Conservation (phyloP, 345 rosid genomes). For the Eutrema heterophyllum region DNA sequence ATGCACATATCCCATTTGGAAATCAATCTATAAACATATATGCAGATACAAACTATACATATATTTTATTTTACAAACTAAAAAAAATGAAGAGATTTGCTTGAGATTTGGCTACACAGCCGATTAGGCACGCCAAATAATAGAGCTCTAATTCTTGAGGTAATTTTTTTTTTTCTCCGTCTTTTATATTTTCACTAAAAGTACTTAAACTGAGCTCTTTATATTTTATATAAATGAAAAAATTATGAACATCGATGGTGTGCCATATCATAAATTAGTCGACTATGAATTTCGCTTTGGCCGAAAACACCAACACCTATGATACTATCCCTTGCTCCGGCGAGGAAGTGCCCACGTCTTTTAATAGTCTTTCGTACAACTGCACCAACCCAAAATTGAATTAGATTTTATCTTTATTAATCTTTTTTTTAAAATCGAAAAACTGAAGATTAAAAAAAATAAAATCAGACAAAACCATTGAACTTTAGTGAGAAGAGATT, state of each 20-base stretch:
- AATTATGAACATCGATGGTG: conserved; percentile 8
- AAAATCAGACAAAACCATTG: not conserved
- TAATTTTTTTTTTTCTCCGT: not conserved
- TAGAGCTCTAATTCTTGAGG: not conserved
- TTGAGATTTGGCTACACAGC: not conserved
- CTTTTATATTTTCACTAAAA: conserved; percentile 1
- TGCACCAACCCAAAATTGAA: conserved; percentile 35
- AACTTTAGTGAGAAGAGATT: not conserved
- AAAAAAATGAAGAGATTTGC: conserved; percentile 1
- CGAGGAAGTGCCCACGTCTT: conserved; percentile 53
- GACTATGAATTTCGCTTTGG: not conserved
- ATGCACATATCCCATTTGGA: not conserved
- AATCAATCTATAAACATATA: not conserved
- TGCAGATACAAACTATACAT: not conserved
- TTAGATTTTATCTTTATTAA: not conserved
- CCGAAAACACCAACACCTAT: conserved; percentile 16
- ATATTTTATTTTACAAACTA: not conserved
- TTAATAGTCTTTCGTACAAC: conserved; percentile 69
- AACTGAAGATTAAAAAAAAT: not conserved
- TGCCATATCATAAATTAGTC: not conserved
- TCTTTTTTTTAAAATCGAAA: not conserved
- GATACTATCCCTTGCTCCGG: conserved; percentile 29
- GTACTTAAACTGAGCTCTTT: conserved; percentile 2
- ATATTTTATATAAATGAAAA: not conserved
- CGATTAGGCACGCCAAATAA: not conserved